phyloP scores from a whole-genome alignment of 306 rosid species.

The Clitoria ternatea region DNA sequence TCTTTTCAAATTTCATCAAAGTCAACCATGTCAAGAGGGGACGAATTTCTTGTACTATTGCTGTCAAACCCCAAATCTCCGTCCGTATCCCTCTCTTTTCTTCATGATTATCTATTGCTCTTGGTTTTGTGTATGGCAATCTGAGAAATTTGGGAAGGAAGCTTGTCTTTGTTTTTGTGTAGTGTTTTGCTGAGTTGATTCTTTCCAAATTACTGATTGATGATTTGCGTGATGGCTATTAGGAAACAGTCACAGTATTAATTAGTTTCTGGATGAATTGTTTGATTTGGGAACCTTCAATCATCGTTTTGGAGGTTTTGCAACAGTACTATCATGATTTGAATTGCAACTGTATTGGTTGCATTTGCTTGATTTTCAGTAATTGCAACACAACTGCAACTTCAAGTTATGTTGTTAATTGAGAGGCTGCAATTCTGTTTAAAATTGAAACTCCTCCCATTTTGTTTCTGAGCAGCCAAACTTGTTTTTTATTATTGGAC shows the following conservation, averaged over 20 bases:
- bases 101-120: not conserved
- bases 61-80: constrained; percentile 19
- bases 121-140: not conserved
- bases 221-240: not conserved
- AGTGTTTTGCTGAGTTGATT: not conserved
- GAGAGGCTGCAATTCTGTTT: not conserved
- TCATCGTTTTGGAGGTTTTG: not conserved
- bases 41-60: constrained; percentile 23
- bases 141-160: not conserved
- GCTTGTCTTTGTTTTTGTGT: not conserved
- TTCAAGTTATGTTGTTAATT: not conserved
- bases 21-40: constrained; percentile 24
- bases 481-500: not conserved
- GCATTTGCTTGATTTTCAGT: not conserved
- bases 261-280: not conserved
- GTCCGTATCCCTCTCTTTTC: constrained; percentile 10
- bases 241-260: not conserved
- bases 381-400: not conserved
- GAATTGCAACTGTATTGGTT: not conserved
- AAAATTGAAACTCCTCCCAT: not conserved
- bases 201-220: not conserved
- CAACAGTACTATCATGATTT: not conserved
- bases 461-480: not conserved
- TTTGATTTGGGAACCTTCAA: too few species aligned
- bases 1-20: constrained; percentile 17